A percentile compares a stretch with the other conserved stretches of the same genome.
phyloP scores from a whole-genome alignment of 2,329 filamentous ascomycete genomes.

The Coniochaeta sp. region DNA sequence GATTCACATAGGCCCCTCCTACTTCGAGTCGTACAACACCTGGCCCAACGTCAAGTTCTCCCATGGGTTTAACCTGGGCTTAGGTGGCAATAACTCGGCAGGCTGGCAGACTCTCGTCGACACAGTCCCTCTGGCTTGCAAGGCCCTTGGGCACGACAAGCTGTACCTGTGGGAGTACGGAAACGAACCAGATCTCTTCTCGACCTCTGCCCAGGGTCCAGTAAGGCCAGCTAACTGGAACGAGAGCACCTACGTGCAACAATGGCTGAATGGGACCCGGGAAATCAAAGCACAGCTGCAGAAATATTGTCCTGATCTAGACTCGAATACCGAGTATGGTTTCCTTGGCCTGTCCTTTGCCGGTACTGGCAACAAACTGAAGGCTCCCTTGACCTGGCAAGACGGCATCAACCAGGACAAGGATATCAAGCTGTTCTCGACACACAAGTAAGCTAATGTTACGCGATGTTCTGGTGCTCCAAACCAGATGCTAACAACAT shows the following conservation, averaged over 20 bases:
- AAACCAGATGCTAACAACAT: slow-evolving; percentile 2
- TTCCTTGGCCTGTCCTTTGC: slow-evolving; percentile 54
- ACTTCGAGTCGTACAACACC: slow-evolving; percentile 55
- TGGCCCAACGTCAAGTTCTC: slow-evolving; percentile 47
- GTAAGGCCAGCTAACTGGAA: slow-evolving; percentile 45
- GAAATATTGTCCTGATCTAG: slow-evolving; percentile 41
- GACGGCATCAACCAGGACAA: slow-evolving; percentile 41
- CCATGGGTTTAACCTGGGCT: slow-evolving; percentile 54
- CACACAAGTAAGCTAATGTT: slow-evolving; percentile 44
- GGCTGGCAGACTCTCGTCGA: slow-evolving; percentile 44
- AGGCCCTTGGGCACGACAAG: slow-evolving; percentile 40
- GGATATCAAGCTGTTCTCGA: slow-evolving; percentile 45
- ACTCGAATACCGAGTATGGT: slow-evolving; percentile 30
- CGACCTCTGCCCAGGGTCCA: slow-evolving; percentile 40
- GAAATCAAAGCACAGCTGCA: slow-evolving; percentile 37
- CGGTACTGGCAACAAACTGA: slow-evolving; percentile 41
- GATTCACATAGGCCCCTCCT: slow-evolving; percentile 51
- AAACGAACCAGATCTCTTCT: slow-evolving; percentile 56
- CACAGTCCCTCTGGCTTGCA: slow-evolving; percentile 49
- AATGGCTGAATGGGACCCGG: slow-evolving; percentile 50
- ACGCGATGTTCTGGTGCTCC: not conserved
- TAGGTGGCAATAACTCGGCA: slow-evolving; percentile 40
- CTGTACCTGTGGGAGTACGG: slow-evolving; percentile 55
- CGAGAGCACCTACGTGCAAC: slow-evolving; percentile 44
- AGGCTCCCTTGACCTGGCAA: slow-evolving; percentile 41